These are phyloP conservation scores for Yamagishiella unicocca DNA, from an alignment of 139 green algal species.

Conservation along the genomic window DNA sequence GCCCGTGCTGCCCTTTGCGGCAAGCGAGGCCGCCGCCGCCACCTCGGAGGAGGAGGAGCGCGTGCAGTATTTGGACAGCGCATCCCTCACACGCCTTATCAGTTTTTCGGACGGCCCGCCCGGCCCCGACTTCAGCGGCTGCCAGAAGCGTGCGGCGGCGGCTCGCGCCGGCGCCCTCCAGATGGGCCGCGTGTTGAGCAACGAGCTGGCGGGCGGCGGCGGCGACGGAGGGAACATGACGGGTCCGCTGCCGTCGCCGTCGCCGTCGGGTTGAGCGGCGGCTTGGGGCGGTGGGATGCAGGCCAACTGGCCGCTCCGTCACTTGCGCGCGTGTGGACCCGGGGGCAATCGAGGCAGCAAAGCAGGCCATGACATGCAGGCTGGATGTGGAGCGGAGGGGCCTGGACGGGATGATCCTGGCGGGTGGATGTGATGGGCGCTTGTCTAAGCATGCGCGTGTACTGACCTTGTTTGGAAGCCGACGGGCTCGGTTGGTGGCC, in stretches of 20 bases:
- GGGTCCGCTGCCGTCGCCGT: neutral
- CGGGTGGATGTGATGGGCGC: neutral
- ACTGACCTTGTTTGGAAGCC: too few relatives aligned
- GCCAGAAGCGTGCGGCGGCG: neutral
- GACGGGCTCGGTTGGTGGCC: too few relatives aligned
- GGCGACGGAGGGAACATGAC: neutral
- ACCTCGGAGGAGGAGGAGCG: neutral
- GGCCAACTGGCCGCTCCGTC: too few relatives aligned
- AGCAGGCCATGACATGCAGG: too few relatives aligned
- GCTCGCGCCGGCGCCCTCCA: neutral
- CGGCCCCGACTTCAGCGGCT: conserved; percentile 15
- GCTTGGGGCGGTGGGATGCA: too few relatives aligned
- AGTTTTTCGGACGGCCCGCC: conserved; percentile 11
- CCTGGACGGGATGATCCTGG: too few relatives aligned
- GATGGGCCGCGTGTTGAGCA: conserved; percentile 20
- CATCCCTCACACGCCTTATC: neutral
- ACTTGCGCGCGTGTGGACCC: too few relatives aligned
- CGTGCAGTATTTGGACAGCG: conserved; percentile 34
- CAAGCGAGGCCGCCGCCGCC: neutral
- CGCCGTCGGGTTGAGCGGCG: conserved; percentile 12
- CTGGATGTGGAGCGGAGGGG: too few relatives aligned
- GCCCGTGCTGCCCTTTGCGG: conserved; percentile 1
- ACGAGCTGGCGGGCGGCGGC: neutral
- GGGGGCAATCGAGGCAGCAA: too few relatives aligned
- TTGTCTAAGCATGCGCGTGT: too few relatives aligned